Evolutionary conservation across 768 basidiomycete species (phyloP), one percentile per base, ranked within the genome.

Genomic region (Termitomyces sp.): DNA sequence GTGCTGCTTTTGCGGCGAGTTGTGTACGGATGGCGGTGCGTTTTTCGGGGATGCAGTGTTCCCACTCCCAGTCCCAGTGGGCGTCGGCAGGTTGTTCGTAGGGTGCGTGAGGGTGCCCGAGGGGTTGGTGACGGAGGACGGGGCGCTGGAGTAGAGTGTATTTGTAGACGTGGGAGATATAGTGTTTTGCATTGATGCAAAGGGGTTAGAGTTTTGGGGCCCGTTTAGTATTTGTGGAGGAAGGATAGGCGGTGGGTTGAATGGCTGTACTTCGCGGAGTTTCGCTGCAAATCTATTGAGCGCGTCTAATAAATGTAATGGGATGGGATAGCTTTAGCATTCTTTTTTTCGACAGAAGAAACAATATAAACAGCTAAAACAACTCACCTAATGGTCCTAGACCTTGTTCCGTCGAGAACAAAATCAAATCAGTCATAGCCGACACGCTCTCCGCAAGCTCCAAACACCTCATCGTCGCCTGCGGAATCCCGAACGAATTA

Each of bases 401-500:
- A 0, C 74, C 56, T 7, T 74, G 72, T 40, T 86, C 82, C 31
- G 66, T 81, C 31, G 88, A 84, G 67, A 83, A 91, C 5, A 80
- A 68, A 58, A 94, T 91, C 57, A 94, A 77, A 65, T 92, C 90
- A 38, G 83, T 77, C 92, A 93, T 92, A 63, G 88, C 84, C 48
- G 81, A 83, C 6, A 93, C 90, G 67, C 89, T 91, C 71, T 94
- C 91, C 32, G 91, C 91, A 56, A 94, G 79, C 82, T 94, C 92
- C 40, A 94, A 76, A 81, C 91, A 92, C 57, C 92, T 81, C 92
- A 93, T 93, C 17, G 92, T 92, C 3, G 90, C 91, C 69, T 93
- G 91, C 6, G 92, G 91, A 57, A 94, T 91, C 5, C 92, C 92
- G 74, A 93, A 94, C 25, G 89, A 89, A 68, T 93, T 93, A 56